These are phyloP conservation scores for Daldinia decipiens DNA, from an alignment of 495 filamentous ascomycete genomes.

Conservation along the genomic window DNA sequence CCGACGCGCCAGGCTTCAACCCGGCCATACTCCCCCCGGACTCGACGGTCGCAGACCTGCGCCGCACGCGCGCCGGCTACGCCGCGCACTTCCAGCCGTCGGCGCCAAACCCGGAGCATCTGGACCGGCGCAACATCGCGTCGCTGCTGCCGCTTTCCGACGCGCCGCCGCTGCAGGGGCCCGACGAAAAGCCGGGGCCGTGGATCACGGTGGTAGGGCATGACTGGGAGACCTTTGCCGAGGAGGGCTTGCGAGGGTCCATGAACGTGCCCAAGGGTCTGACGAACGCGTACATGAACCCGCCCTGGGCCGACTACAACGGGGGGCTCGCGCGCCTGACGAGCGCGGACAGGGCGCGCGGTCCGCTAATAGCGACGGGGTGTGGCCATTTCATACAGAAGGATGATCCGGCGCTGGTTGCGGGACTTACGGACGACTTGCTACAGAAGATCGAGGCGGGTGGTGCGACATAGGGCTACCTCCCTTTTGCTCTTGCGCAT, in stretches of 20 bases:
- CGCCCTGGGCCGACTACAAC: conserved; percentile 67
- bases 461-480: background rate
- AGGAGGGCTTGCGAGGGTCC: conserved; percentile 55
- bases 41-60: conserved; percentile 58
- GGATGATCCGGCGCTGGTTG: conserved; percentile 69
- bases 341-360: conserved; percentile 49
- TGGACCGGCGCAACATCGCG: conserved; percentile 62
- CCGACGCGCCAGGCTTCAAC: conserved; percentile 62
- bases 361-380: conserved; percentile 62
- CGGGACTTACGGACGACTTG: conserved; percentile 56
- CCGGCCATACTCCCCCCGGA: conserved; percentile 52
- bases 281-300: conserved; percentile 64
- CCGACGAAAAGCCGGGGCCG: conserved; percentile 36
- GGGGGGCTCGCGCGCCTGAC: conserved; percentile 63
- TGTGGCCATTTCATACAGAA: conserved; percentile 73
- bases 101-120: conserved; percentile 64
- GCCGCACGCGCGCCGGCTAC: conserved; percentile 55
- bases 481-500: background rate
- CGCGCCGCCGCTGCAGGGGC: conserved; percentile 57
- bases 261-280: conserved; percentile 54
- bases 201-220: conserved; percentile 68
- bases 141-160: conserved; percentile 63
- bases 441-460: conserved; percentile 32
- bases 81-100: conserved; percentile 61
- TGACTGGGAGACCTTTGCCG: conserved; percentile 67